phyloP scores from a whole-genome alignment of 495 filamentous ascomycete genomes.

The Xanthoparmelia taractica region DNA sequence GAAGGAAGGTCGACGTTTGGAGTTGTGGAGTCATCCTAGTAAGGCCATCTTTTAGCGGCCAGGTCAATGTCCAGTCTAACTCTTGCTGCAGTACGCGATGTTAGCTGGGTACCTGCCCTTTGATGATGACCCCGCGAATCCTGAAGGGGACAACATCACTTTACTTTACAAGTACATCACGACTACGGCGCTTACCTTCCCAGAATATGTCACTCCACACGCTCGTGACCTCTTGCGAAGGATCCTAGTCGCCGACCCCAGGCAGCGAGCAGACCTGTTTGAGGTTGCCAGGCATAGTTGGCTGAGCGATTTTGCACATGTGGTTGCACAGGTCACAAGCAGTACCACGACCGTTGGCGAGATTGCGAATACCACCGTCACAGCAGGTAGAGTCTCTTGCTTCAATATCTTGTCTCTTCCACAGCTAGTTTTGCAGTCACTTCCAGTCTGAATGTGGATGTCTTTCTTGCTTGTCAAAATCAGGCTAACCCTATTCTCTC shows the following conservation, averaged over 20 bases:
- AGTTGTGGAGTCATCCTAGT: conserved; percentile 98
- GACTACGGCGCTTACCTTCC: conserved; percentile 92
- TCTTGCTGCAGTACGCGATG: conserved; percentile 78
- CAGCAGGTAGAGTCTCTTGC: conserved; percentile 45
- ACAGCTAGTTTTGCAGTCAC: not conserved
- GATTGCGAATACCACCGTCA: conserved; percentile 72
- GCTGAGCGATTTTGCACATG: conserved; percentile 90
- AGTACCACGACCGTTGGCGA: conserved; percentile 81
- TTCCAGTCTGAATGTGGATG: conserved; percentile 2
- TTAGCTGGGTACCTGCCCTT: conserved; percentile 97
- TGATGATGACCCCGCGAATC: conserved; percentile 96
- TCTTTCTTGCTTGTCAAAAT: conserved; percentile 8
- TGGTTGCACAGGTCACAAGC: conserved; percentile 94
- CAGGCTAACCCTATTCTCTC: conserved; percentile 31
- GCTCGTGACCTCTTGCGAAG: conserved; percentile 85
- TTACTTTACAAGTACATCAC: conserved; percentile 99
- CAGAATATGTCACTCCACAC: conserved; percentile 97
- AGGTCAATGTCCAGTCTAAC: conserved; percentile 10
- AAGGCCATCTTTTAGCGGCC: conserved; percentile 34
- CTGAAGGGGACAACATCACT: conserved; percentile 99
- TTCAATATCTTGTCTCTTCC: not conserved
- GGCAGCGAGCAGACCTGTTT: conserved; percentile 91
- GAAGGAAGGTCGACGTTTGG: conserved; percentile 97
- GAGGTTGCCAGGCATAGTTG: conserved; percentile 98
- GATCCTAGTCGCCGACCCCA: conserved; percentile 92